Evolutionary conservation across 768 basidiomycete genomes (phyloP), one percentile per base, ranked within the genome.

Genomic region (Cystofilobasidium bisporidii): DNA sequence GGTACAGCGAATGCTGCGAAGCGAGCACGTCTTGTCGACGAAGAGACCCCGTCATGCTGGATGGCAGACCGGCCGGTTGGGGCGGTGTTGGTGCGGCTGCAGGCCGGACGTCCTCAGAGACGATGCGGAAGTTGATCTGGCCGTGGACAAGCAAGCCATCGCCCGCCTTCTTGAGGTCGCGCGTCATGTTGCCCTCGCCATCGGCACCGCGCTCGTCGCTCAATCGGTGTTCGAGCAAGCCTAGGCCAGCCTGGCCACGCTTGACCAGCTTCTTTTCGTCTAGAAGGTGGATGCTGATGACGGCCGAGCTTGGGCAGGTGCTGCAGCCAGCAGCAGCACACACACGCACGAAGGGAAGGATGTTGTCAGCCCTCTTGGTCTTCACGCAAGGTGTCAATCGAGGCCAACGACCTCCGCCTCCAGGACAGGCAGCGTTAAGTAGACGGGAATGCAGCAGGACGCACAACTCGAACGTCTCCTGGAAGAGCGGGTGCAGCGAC

Each of bases 191-290:
- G 81, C 97, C 48, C n/a, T 12, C 11, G 26, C 92, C 78, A 69
- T 94, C 91, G 66, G 97, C 81, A 78, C 98, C 96, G 50, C 97
- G 80, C 30, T 87, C 87, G 78, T 92, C 89, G 76, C 86, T 84
- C 70, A 98, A 90, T 71, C 87, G 84, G 71, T 98, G 83, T 76
- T 99, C 98, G 72, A 98, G 93, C 17, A 98, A 93, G 41, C 96
- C 96, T 62, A 99, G 81, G 78, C 98, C 98, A 1, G 96, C 96
- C 76, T 98, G 96, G 76, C 98, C 96, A 73, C 87, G 86, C 78
- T 89, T 83, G 82, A 98, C 98, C 81, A 98, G 97, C 79, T 99
- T 99, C 77, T 91, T 86, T 78, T 98, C 94, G 79, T 99, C 96
- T 72, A 98, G 97, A 73, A 98, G 96, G 79, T 98, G 96, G 5